Base-by-base conservation (phyloP, 148 eudicot species). In the Hydrangea macrophylla region DNA sequence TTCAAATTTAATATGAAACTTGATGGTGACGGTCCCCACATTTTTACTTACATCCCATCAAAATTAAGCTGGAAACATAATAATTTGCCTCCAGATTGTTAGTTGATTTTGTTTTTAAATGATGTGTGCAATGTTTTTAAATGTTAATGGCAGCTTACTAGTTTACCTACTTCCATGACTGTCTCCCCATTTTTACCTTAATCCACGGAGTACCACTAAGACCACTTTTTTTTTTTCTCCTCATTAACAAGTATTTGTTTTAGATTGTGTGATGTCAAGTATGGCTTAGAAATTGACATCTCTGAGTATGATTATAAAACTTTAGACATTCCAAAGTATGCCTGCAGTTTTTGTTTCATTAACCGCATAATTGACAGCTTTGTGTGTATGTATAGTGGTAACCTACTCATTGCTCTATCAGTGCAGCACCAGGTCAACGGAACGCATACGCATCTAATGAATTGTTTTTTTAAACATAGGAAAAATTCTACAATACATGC, bases 21-120 rank as follows among this genome's bases (percentile, higher is more conserved):
- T 36, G 31, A 27, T 66, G 48, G 18, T 35, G 15, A 33, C 58
- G 35, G 72, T 56, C 67, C n/a, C 62, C 55, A 53, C 3, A 55
- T 58, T 70, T n/a, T 42, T 69, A 75, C 73, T 75, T 69, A 69
- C 73, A 75, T 75, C 78, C 72, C 78, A 75, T 75, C 78, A 75
- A 20, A 18, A 28, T 8, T 32, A 50, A 51, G 8, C 51, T 60
- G 24, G 8, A n/a, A 12, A 8, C 66, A 73, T 70, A 65, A 58
- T 45, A 36, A 20, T 28, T 55, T 65, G 27, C 55, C 69, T 26
- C 40, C 26, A 51, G n/a, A 44, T 32, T 65, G 24, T 53, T 39
- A 26, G 54, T 39, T 63, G n/a, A 30, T 15, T 72, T n/a, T 70
- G 53, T 13, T 54, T 37, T 55, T n/a, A 36, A 53, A 61, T 64